Conservation (phyloP, 208 protist genomes). For the Strigomonas galati region DNA sequence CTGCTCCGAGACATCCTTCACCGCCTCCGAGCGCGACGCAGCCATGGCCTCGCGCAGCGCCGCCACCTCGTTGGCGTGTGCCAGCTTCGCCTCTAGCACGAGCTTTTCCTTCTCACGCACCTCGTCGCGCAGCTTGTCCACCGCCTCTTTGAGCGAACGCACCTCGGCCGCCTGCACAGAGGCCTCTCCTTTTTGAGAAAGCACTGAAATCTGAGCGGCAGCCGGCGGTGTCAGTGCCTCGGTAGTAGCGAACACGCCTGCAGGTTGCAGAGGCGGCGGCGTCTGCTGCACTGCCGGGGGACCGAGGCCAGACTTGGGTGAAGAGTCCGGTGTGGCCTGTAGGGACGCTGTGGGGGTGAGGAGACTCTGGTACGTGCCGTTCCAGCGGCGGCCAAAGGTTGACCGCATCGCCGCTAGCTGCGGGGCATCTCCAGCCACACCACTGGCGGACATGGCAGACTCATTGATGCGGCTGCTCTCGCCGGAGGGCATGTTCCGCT, state of each 20-base stretch:
- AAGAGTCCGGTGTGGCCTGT: slow-evolving; percentile 9
- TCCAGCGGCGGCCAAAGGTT: slow-evolving; percentile 40
- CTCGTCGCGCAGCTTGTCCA: slow-evolving; percentile 32
- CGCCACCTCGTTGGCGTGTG: slow-evolving; percentile 44
- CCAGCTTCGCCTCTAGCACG: slow-evolving; percentile 38
- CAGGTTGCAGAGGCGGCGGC: slow-evolving; percentile 6
- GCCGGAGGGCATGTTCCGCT: too few species aligned
- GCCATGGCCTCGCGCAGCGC: slow-evolving; percentile 43
- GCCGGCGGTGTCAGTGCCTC: not conserved
- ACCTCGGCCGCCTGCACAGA: not conserved
- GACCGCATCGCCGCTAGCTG: slow-evolving; percentile 23
- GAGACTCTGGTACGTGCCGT: slow-evolving; percentile 42
- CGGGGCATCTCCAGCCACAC: not conserved
- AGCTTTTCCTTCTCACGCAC: slow-evolving; percentile 30
- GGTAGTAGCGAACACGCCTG: not conserved
- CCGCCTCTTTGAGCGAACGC: not conserved
- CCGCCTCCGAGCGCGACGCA: slow-evolving; percentile 34
- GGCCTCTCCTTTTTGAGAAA: not conserved
- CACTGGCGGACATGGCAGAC: not conserved
- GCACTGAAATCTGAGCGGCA: not conserved
- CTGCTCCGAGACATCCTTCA: slow-evolving; percentile 49
- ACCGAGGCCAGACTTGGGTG: slow-evolving; percentile 6
- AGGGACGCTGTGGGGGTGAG: slow-evolving; percentile 20
- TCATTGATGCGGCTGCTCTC: not conserved
- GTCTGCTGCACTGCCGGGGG: slow-evolving; percentile 12